Conservation (phyloP, 371 early-diverging fungal species). For the Thermomucor indicae-seudaticae region DNA sequence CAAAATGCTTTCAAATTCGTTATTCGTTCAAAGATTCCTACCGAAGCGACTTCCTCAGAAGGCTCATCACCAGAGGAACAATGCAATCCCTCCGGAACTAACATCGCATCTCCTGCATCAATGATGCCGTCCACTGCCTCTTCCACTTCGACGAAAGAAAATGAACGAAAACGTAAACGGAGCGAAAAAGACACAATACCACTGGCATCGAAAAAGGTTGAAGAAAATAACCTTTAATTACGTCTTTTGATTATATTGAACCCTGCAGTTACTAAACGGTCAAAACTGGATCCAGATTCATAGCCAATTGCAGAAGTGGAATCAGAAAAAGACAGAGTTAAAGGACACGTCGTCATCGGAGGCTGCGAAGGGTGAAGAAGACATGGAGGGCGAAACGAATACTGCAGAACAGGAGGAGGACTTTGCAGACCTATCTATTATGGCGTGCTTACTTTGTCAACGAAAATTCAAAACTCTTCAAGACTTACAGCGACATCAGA, state of each 20-base stretch:
- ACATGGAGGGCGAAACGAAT: constrained; percentile 24
- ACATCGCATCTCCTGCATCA: not conserved
- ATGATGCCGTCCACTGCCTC: not conserved
- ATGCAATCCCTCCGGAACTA: not conserved
- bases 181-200: constrained; percentile 18
- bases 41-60: not conserved
- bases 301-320: constrained; percentile 51
- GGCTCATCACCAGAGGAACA: not conserved
- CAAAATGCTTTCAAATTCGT: constrained; percentile 42
- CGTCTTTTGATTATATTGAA: not conserved
- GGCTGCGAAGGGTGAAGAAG: constrained; percentile 4
- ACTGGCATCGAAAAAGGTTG: constrained; percentile 39
- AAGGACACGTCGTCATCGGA: constrained; percentile 14
- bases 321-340: constrained; percentile 40
- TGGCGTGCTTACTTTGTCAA: constrained; percentile 66
- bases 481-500: constrained; percentile 58
- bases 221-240: not conserved
- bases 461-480: constrained; percentile 57
- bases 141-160: constrained; percentile 4
- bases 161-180: constrained; percentile 39
- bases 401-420: constrained; percentile 4
- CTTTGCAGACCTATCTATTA: constrained; percentile 43
- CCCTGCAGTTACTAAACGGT: not conserved
- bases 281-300: constrained; percentile 29
- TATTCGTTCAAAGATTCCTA: constrained; percentile 29